These are phyloP conservation scores for Phlyctochytrium bullatum DNA, from an alignment of 192 early-diverging fungal species.

Conservation along the genomic window DNA sequence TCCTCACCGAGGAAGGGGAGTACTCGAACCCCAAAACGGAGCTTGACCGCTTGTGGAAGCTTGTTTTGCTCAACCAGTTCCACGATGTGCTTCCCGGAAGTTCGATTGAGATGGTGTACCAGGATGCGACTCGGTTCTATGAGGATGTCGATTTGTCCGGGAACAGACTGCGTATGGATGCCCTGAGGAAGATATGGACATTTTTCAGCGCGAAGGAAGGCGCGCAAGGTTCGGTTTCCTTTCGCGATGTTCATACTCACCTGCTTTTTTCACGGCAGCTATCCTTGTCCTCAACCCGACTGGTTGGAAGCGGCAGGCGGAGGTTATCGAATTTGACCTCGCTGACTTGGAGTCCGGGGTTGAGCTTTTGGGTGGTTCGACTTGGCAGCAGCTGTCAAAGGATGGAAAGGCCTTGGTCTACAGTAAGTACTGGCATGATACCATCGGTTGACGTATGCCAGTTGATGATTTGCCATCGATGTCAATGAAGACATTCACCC, in stretches of 20 bases:
- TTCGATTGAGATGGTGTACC: constrained; percentile 84
- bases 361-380: not conserved
- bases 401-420: constrained; percentile 18
- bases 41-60: constrained; percentile 84
- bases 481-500: constrained; percentile 6
- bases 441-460: constrained; percentile 10
- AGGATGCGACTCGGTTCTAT: constrained; percentile 71
- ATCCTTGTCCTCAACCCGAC: constrained; percentile 37
- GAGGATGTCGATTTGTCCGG: constrained; percentile 37
- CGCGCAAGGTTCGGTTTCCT: not conserved
- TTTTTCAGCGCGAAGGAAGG: not conserved
- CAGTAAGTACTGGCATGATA: constrained; percentile 8
- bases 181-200: not conserved
- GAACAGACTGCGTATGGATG: constrained; percentile 18
- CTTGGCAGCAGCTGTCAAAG: constrained; percentile 15
- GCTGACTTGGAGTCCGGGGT: not conserved
- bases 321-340: constrained; percentile 22
- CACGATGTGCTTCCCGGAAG: constrained; percentile 95
- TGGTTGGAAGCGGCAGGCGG: constrained; percentile 21
- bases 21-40: constrained; percentile 66
- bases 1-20: not conserved
- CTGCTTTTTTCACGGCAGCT: not conserved
- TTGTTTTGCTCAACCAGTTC: constrained; percentile 92
- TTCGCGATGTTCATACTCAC: not conserved
- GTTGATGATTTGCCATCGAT: constrained; percentile 7